Conservation (phyloP, 768 basidiomycete genomes). For the Dioszegia aurantiaca region DNA sequence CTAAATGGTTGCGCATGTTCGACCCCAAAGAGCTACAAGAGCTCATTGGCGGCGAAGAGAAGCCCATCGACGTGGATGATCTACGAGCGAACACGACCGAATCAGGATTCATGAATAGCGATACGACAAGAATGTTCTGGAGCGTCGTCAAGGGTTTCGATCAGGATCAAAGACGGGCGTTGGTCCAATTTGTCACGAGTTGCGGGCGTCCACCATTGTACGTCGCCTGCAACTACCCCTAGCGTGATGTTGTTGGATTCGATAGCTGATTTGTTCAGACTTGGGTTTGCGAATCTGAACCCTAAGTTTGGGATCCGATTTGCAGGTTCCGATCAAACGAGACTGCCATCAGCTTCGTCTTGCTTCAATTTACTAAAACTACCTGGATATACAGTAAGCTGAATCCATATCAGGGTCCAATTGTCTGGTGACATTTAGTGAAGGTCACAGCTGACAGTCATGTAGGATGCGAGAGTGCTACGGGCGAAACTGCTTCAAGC, state of each 20-base stretch:
- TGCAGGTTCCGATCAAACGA: slow-evolving; percentile 62
- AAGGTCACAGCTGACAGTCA: slow-evolving; percentile 46
- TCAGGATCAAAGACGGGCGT: slow-evolving; percentile 70
- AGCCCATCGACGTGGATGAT: slow-evolving; percentile 80
- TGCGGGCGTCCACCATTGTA: slow-evolving; percentile 82
- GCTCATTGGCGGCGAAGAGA: slow-evolving; percentile 80
- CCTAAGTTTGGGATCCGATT: slow-evolving; percentile 88
- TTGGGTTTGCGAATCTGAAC: slow-evolving; percentile 57
- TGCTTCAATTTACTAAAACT: slow-evolving; percentile 93
- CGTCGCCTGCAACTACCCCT: slow-evolving; percentile 57
- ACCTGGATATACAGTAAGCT: slow-evolving; percentile 34
- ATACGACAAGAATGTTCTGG: slow-evolving; percentile 79
- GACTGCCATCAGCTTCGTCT: slow-evolving; percentile 58
- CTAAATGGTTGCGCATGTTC: slow-evolving; percentile 79
- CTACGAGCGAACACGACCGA: slow-evolving; percentile 66
- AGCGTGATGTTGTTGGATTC: slow-evolving; percentile 55
- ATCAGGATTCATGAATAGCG: slow-evolving; percentile 77
- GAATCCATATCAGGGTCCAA: slow-evolving; percentile 56
- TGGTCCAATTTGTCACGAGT: slow-evolving; percentile 89
- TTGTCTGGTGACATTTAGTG: too few relatives aligned
- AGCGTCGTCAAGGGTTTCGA: slow-evolving; percentile 74
- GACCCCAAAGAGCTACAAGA: slow-evolving; percentile 94
- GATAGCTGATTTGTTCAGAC: slow-evolving; percentile 24
- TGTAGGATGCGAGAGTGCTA: slow-evolving; percentile 64
- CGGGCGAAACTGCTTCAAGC: slow-evolving; percentile 77